These are phyloP conservation scores for Fabrea salina DNA, from an alignment of 169 alveolate genomes.

Conservation along the genomic window DNA sequence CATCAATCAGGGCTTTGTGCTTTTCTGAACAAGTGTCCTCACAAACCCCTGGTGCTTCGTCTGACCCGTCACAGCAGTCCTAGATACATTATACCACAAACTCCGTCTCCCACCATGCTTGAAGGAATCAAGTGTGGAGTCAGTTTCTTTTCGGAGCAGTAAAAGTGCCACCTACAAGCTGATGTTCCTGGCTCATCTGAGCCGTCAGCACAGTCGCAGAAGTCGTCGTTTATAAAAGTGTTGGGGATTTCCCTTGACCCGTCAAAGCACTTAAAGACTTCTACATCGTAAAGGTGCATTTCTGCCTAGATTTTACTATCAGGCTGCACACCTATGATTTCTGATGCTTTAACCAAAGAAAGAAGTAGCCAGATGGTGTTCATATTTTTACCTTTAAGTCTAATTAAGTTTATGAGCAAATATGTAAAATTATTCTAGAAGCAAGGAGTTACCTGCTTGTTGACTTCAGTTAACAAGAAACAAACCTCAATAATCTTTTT, in stretches of 20 bases:
- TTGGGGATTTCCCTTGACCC: neutral
- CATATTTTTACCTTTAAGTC: neutral
- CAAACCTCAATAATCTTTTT: no score
- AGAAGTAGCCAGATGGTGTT: neutral
- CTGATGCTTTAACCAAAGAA: neutral
- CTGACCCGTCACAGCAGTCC: conserved; percentile 35
- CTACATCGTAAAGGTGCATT: neutral
- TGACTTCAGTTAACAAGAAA: no score
- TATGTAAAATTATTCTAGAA: neutral
- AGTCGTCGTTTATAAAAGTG: conserved; percentile 20
- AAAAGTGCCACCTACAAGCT: conserved; percentile 13
- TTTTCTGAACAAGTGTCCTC: neutral
- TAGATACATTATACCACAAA: conserved; percentile 18
- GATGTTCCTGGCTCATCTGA: conserved; percentile 30
- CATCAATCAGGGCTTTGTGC: neutral
- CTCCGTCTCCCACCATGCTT: neutral
- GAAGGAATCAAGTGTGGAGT: neutral
- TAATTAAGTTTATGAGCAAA: neutral
- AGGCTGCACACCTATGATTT: neutral
- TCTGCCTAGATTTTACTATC: neutral
- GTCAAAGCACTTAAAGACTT: neutral
- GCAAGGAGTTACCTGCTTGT: no score
- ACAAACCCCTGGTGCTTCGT: conserved; percentile 16
- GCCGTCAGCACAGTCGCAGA: conserved; percentile 33
- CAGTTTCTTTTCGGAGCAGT: neutral